Base-by-base conservation (phyloP, 140 eudicot genomes). In the Flaveria floridana region DNA sequence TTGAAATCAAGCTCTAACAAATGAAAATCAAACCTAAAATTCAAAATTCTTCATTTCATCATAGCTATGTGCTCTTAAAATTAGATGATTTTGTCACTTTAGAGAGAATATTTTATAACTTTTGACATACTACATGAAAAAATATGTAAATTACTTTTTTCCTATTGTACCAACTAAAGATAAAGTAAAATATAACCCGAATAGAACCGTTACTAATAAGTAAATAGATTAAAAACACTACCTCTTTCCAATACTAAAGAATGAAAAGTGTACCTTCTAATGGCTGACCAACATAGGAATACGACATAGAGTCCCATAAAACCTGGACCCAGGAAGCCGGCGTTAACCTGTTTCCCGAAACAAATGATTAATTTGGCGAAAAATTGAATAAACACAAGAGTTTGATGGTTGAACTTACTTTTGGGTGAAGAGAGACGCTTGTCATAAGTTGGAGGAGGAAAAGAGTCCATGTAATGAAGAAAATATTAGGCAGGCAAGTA, bases 261-360 rank as follows among this genome's bases (percentile, higher is more conserved):
- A 63, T 21, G 2, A 18, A 53, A 74, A 70, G 1, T 20, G 52
- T 86, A 65, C 97, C 97, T 90, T 86, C 95, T 82, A 50, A 90
- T 84, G 42, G 96, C 96, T 15, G 95, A 90, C 96, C 96, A 90
- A 73, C 96, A 90, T 64, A 90, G 84, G 82, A 87, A 90, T 79
- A 87, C 95, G 0, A 90, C 34, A 52, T 90, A 90, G 30, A 90
- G 81, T 39, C 96, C 96, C 96, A 90, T 90, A 28, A 90, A 71
- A 25, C 96, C 96, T 46, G 95, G 91, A 61, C 91, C 83, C 83
- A 90, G 73, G 68, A 87, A 84, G 3, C 95, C 91, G 3, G 88
- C 86, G 20, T 78, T 84, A 58, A 87, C 87, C 96, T 90, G 87
- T 66, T 78, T 47, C 23, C 68, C 28, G 14, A 9, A 64, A 48